Evolutionary conservation across 1,284 basidiomycete species (phyloP), one percentile per base, ranked within the genome.

Genomic region (Fomitiporia mediterranea): DNA sequence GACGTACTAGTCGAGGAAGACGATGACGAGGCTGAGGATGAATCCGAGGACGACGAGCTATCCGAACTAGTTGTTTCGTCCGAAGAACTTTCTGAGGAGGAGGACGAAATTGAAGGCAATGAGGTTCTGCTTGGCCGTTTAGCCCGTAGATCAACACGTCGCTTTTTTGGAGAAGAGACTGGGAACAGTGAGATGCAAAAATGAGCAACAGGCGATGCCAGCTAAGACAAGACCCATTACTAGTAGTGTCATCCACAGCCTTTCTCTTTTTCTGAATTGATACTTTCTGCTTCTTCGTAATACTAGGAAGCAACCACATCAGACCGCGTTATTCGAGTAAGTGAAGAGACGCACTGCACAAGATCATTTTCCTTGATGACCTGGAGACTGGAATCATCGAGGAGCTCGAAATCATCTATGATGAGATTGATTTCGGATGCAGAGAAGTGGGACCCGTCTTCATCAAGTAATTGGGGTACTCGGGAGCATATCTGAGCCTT

Each of bases 281-380:
- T 2, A 21, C 8, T 7, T 34, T n/a, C 21, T 9, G 15, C 21
- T 43, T 53, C 17, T 23, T 53, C 38, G 51, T 30, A 43, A 53
- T 53, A 40, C 51, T 53, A 21, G 25, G 25, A 25, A 46, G 30
- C 23, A 15, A 15, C 21, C 11, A 15, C 13, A 28, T 46, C 25
- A 46, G 44, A 46, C 17, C 7, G 8, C 9, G 21, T 13, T 17
- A 42, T 28, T 3, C 8, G 13, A 8, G 13, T 25, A 4, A 7
- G 19, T 27, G 17, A 13, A n/a, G 15, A 3, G 23, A 47, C 58
- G 11, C 34, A 60, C 58, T 55, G 55, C 27, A 60, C 50, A 34
- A 56, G 13, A 38, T 60, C 58, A 50, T 60, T 60, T 35, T 60
- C 58, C 32, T 50, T 53, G 5, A 60, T 48, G 4, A 60, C 55